Percentiles rank a stretch among this genome's conserved stretches.
Evolutionary conservation across 305 asterid species (phyloP).

Genomic region (Rubia tinctorum): DNA sequence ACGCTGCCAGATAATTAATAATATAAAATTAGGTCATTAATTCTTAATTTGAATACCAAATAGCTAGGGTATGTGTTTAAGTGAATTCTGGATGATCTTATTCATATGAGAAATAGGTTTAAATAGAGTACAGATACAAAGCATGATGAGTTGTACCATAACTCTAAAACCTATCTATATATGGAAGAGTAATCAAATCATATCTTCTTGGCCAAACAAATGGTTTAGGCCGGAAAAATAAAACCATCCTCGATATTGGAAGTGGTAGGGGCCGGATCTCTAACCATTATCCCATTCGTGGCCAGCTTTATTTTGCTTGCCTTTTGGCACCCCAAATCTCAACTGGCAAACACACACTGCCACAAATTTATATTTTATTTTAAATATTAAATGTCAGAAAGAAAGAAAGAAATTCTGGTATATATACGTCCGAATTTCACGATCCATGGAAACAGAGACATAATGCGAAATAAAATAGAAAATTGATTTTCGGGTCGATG

Average conservation of each 20-base stretch:
- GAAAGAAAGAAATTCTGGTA: conserved; percentile 1
- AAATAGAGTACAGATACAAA: too few relatives aligned
- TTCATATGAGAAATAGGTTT: too few relatives aligned
- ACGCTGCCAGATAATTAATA: background rate
- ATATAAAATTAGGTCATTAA: background rate
- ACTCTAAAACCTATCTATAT: too few relatives aligned
- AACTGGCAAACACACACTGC: background rate
- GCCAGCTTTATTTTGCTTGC: conserved; percentile 5
- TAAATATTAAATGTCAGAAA: background rate
- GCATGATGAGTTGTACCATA: too few relatives aligned
- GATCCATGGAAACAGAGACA: background rate
- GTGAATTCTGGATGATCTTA: too few relatives aligned
- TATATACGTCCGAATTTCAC: background rate
- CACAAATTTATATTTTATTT: background rate
- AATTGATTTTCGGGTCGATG: background rate
- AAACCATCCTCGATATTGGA: background rate
- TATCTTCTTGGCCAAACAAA: background rate
- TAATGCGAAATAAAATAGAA: background rate
- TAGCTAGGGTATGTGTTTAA: too few relatives aligned
- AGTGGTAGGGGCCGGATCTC: background rate
- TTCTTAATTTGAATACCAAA: background rate
- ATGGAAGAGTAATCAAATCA: too few relatives aligned
- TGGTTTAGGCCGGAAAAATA: background rate
- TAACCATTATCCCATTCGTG: background rate
- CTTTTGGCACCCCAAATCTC: background rate